These are phyloP conservation scores for Citrus unshiu DNA, from an alignment of 345 rosid genomes.

Conservation along the genomic window DNA sequence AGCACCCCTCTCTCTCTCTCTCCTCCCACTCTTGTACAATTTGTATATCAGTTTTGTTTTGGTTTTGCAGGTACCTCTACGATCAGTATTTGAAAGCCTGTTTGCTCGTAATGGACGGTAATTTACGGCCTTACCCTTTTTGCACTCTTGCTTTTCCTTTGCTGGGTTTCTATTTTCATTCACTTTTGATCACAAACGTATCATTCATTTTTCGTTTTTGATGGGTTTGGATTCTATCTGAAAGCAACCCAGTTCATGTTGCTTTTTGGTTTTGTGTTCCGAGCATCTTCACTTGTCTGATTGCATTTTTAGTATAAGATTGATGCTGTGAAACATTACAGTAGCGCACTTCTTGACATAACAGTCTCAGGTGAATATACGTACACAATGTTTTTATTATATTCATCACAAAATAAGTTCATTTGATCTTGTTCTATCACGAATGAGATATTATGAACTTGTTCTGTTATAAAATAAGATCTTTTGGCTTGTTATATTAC, in stretches of 20 bases:
- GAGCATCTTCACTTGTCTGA: neutral
- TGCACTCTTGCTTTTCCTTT: neutral
- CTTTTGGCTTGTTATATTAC: neutral
- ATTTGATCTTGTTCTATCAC: neutral
- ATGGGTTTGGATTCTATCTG: neutral
- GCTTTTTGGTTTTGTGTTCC: neutral
- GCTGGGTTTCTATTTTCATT: neutral
- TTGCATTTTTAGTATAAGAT: neutral
- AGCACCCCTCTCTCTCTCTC: neutral
- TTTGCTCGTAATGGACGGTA: conserved; percentile 55
- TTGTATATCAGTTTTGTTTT: neutral
- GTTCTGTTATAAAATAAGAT: neutral
- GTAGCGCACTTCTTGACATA: neutral
- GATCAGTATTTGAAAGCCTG: conserved; percentile 29
- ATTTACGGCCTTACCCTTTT: neutral
- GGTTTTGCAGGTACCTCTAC: conserved; percentile 38
- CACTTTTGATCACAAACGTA: neutral
- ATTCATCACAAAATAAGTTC: neutral
- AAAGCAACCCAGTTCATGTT: neutral
- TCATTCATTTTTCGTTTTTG: neutral
- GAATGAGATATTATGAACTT: neutral
- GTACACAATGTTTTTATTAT: neutral
- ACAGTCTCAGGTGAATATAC: neutral
- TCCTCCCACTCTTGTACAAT: neutral
- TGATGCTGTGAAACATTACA: neutral